Evolutionary conservation across 1,139 yeast species (phyloP).

Genomic region (Spencermartinsiella ligniputridi): DNA sequence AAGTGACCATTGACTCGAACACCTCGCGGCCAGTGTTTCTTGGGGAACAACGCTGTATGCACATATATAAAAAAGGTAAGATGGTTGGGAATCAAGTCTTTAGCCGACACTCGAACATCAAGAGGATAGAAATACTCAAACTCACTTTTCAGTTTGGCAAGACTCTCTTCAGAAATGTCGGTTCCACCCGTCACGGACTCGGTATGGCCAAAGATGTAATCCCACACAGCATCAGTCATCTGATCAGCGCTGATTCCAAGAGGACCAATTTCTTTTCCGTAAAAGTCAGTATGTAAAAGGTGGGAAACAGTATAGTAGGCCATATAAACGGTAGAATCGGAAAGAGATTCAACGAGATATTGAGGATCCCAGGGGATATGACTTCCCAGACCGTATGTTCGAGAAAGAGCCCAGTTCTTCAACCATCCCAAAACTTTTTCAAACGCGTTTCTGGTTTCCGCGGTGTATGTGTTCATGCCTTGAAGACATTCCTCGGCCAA

Average conservation of each 20-base stretch:
- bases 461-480: conserved; percentile 70
- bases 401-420: conserved; percentile 97
- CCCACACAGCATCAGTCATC: conserved; percentile 92
- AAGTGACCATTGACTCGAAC: conserved; percentile 94
- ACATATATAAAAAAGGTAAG: conserved; percentile 91
- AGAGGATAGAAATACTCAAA: conserved; percentile 94
- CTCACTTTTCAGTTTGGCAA: conserved; percentile 79
- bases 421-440: conserved; percentile 96
- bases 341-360: conserved; percentile 88
- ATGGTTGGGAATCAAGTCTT: conserved; percentile 96
- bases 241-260: conserved; percentile 74
- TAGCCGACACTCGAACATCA: conserved; percentile 89
- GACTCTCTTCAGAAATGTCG: conserved; percentile 60
- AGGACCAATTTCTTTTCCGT: conserved; percentile 72
- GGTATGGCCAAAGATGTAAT: conserved; percentile 75
- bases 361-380: conserved; percentile 96
- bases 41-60: conserved; percentile 90
- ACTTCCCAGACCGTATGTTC: conserved; percentile 96
- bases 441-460: conserved; percentile 87
- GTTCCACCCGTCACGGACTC: conserved; percentile 49
- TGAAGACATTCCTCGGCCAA: conserved; percentile 78
- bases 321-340: conserved; percentile 96
- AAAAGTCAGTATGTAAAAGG: conserved; percentile 78
- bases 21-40: conserved; percentile 89
- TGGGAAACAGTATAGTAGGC: conserved; percentile 91